phyloP scores from a whole-genome alignment of 352 stramenopile genomes.

The Aphanomyces astaci region DNA sequence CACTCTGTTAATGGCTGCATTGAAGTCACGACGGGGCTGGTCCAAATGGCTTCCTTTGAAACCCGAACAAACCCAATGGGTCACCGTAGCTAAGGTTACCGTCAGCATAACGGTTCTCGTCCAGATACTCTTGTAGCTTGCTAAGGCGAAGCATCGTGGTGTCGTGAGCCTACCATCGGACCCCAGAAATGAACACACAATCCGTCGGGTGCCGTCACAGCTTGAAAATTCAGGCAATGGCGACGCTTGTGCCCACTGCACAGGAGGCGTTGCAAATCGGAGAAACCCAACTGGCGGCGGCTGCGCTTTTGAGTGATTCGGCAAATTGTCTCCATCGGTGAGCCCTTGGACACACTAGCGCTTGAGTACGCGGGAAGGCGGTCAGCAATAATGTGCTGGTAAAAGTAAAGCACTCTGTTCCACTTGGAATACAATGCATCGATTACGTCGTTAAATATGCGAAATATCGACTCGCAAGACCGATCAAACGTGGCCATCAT shows the following conservation, averaged over 20 bases:
- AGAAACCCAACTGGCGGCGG: background rate
- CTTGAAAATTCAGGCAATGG: background rate
- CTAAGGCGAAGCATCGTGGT: background rate
- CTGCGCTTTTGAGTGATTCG: background rate
- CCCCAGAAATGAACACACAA: background rate
- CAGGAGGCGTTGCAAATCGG: background rate
- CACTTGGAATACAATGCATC: background rate
- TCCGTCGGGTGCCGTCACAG: background rate
- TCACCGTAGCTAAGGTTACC: background rate
- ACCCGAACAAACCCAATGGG: background rate
- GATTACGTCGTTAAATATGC: background rate
- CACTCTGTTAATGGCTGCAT: background rate
- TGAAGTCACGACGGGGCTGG: background rate
- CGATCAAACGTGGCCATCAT: constrained; percentile 10
- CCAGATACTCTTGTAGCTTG: background rate
- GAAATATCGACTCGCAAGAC: background rate
- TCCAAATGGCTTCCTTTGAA: background rate
- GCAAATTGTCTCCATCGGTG: background rate
- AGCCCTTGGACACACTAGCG: background rate
- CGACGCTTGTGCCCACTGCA: constrained; percentile 4
- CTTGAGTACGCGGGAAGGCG: background rate
- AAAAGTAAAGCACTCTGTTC: background rate
- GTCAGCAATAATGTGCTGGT: background rate
- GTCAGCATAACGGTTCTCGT: background rate
- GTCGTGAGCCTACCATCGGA: background rate